Evolutionary conservation across 176 grass and related monocot genomes (phyloP), one percentile per base, ranked within the genome.

Genomic region (Lolium rigidum): DNA sequence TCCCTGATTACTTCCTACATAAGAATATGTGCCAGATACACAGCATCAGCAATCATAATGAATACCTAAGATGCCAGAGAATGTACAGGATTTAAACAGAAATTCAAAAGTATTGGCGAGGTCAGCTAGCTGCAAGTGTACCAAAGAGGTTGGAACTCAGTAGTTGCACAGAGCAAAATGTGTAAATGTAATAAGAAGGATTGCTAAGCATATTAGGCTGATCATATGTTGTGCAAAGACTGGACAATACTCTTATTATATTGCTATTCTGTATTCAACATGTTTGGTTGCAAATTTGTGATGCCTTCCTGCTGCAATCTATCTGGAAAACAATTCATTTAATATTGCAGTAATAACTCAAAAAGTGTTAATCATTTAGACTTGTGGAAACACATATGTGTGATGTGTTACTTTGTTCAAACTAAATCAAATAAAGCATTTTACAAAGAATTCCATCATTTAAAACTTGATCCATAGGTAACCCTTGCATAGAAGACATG

Each of bases 1-100:
- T 97, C 88, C 15, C 73, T 63, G 46, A 97, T 86, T 22, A 87
- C 82, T 84, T 90, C 66, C 92, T 97, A 62, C 21, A 91, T 28
- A 15, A 62, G 24, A 70, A 39, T 10, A 60, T 70, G 31, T n/a
- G n/a, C n/a, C n/a, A n/a, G n/a, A n/a, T n/a, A n/a, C 66, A 35
- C 31, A 86, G 26, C 18, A 50, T 78, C 22, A 67, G 17, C 58
- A 17, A n/a, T n/a, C 75, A 60, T n/a, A n/a, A n/a, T n/a, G n/a
- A n/a, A n/a, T n/a, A n/a, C n/a, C n/a, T n/a, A n/a, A n/a, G n/a
- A n/a, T n/a, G n/a, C n/a, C n/a, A n/a, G n/a, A n/a, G n/a, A n/a
- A n/a, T n/a, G n/a, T n/a, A n/a, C n/a, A n/a, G n/a, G n/a, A n/a
- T n/a, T n/a, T n/a, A n/a, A n/a, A 37, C 26, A 38, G 2, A 86